Base-by-base conservation (phyloP, 139 green algal genomes). In the Volvox reticuliferus region DNA sequence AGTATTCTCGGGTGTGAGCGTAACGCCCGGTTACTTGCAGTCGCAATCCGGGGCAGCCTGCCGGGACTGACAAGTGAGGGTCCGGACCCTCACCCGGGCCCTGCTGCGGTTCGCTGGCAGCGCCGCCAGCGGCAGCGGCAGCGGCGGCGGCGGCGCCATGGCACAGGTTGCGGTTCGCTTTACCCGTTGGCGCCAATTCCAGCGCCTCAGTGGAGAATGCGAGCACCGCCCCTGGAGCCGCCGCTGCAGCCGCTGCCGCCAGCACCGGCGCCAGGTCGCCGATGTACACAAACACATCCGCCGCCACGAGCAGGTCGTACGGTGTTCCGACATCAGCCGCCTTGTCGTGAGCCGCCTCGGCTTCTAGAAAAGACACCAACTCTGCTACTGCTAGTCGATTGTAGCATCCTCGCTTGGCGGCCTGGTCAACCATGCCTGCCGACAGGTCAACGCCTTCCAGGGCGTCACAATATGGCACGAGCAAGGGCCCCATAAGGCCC, bases 271-370 rank as follows among this genome's bases (percentile, higher is more conserved):
- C 63, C 76, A 96, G 91, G 86, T 96, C 88, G 0, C 94, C 94
- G 62, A 96, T 94, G 88, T 96, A 96, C 35, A 96, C 94, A 88
- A 96, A 94, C 71, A 96, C 94, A 80, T 96, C 94, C 0, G 94
- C 94, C 20, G 94, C 94, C 28, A 96, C 94, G 12, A 96, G 36
- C 76, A 95, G 81, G 65, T 96, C 92, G 90, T 93, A 95, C 26
- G 33, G 78, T 20, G 93, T 2, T 79, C 17, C 62, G 30, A 33
- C 76, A 61, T 6, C 33, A 30, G 5, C 69, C 14, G 37, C 30
- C 17, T 5, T 21, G 19, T n/a, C 71, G 2, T 73, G 5, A 0
- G 44, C 86, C 0, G 73, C 33, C 35, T 92, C 61, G 21, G 16
- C 12, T 26, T 91, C 69, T 33, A 96, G 68, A 83, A 89, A 94